Evolutionary conservation across 306 rosid species (phyloP), one percentile per base, ranked within the genome.

Genomic region (Cucumis melo): DNA sequence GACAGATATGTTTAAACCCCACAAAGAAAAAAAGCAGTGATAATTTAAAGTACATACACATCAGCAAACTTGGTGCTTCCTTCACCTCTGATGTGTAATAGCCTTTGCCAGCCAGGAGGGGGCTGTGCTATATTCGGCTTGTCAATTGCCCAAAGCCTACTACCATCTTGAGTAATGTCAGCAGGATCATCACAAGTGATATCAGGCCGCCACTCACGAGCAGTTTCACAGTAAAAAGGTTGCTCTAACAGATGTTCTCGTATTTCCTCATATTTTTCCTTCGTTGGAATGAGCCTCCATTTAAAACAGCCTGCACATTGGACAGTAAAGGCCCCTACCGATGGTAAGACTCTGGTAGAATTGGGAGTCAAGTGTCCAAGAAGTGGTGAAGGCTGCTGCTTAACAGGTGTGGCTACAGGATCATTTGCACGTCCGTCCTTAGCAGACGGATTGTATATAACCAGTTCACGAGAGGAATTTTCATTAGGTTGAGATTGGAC

Each of bases 91-190:
- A 94, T 94, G 84, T 91, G 82, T 29, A 92, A 87, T 17, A 89
- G 86, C 65, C 99, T 87, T 74, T 92, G 88, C 99, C 99, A 94
- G 10, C 97, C 97, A 8, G 85, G 82, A 14, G 99, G 97, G 38
- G 97, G 92, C 86, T 84, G 92, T 0, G 96, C 93, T 83, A 94
- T 94, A 77, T 72, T 92, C 39, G 99, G 99, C 89, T 90, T 94
- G 85, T 94, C 97, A 67, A 94, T 92, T 23, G 99, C 99, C 99
- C 99, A 94, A 19, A 94, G 80, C 84, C 93, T 85, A 82, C 90
- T 88, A 4, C 87, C 95, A 83, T 94, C 99, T 83, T 94, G 97
- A 73, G 86, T 82, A 81, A 94, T 89, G 74, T 92, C 99, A 27
- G 89, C 87, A 9, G 93, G 96, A 79, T 90, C 97, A 71, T 92